These are phyloP conservation scores for Marasmius oreades DNA, from an alignment of 1,284 basidiomycete genomes.

Conservation along the genomic window DNA sequence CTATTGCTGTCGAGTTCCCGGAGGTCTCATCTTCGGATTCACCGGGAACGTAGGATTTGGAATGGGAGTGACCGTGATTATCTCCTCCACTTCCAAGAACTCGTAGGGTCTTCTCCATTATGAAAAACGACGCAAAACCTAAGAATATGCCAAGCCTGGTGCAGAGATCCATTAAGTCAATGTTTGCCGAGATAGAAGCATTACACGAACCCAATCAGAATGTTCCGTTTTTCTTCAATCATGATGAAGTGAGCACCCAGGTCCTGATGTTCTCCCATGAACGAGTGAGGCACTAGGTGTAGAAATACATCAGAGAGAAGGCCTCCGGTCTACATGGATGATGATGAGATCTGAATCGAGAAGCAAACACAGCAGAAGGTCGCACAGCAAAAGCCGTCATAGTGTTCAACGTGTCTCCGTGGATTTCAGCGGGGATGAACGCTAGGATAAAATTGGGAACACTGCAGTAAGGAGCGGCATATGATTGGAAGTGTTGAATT, in stretches of 20 bases:
- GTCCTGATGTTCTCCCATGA: constrained; percentile 82
- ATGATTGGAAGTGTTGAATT: constrained; percentile 15
- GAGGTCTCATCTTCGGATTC: constrained; percentile 33
- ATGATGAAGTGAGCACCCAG: constrained; percentile 68
- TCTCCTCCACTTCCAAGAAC: constrained; percentile 68
- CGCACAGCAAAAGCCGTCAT: constrained; percentile 84
- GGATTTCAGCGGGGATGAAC: constrained; percentile 84
- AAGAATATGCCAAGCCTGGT: constrained; percentile 74
- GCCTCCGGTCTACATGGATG: constrained; percentile 67
- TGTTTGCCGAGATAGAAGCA: constrained; percentile 4
- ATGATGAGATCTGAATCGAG: constrained; percentile 10
- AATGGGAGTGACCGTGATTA: constrained; percentile 54
- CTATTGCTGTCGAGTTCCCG: constrained; percentile 19
- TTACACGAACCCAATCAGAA: constrained; percentile 70
- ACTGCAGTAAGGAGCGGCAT: constrained; percentile 39
- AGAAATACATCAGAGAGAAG: constrained; percentile 88
- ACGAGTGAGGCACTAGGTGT: constrained; percentile 85
- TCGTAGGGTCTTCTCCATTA: constrained; percentile 87
- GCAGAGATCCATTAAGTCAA: constrained; percentile 12
- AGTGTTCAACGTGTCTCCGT: constrained; percentile 79
- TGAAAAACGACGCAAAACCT: constrained; percentile 85
- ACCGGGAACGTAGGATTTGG: constrained; percentile 31
- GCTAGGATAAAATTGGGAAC: constrained; percentile 90
- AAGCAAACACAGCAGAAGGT: constrained; percentile 8
- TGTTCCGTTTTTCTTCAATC: constrained; percentile 87